phyloP scores from a whole-genome alignment of 2,329 filamentous ascomycete genomes.

The Bipolaris gigantea region DNA sequence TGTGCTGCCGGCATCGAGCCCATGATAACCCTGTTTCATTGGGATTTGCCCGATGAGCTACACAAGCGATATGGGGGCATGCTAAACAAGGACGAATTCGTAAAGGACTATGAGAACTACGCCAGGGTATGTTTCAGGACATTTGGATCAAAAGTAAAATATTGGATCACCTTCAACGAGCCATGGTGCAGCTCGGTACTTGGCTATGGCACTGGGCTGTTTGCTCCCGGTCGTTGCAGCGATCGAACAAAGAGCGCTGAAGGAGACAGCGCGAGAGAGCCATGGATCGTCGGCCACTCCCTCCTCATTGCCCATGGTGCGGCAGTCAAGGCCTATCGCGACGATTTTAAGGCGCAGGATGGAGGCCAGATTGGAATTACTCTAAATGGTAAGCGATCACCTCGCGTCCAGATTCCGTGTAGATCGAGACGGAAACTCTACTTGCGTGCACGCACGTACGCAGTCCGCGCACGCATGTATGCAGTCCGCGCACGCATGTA shows the following conservation, averaged over 20 bases:
- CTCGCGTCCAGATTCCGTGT: conserved; percentile 14
- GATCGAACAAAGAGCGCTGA: conserved; percentile 70
- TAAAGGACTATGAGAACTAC: conserved; percentile 78
- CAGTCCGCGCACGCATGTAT: neutral
- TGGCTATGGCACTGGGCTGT: conserved; percentile 75
- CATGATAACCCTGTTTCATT: conserved; percentile 83
- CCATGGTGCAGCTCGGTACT: conserved; percentile 83
- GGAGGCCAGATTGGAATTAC: conserved; percentile 85
- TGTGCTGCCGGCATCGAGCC: conserved; percentile 75
- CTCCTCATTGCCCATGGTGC: conserved; percentile 77
- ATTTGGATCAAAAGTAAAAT: conserved; percentile 72
- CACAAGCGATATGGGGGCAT: conserved; percentile 81
- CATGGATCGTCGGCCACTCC: conserved; percentile 82
- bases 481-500: neutral
- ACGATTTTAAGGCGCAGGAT: conserved; percentile 73
- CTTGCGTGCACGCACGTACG: conserved; percentile 20
- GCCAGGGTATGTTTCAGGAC: conserved; percentile 74
- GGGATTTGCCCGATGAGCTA: conserved; percentile 80
- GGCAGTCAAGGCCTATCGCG: conserved; percentile 79
- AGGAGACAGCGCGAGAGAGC: conserved; percentile 75
- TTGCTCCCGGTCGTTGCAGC: conserved; percentile 80
- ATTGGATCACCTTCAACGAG: conserved; percentile 92
- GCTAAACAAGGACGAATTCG: conserved; percentile 79
- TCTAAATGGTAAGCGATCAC: conserved; percentile 65
- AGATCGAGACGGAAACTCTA: conserved; percentile 14